Evolutionary conservation across 2,329 filamentous ascomycete genomes (phyloP).

Genomic region (Pezizomycotina sp.): DNA sequence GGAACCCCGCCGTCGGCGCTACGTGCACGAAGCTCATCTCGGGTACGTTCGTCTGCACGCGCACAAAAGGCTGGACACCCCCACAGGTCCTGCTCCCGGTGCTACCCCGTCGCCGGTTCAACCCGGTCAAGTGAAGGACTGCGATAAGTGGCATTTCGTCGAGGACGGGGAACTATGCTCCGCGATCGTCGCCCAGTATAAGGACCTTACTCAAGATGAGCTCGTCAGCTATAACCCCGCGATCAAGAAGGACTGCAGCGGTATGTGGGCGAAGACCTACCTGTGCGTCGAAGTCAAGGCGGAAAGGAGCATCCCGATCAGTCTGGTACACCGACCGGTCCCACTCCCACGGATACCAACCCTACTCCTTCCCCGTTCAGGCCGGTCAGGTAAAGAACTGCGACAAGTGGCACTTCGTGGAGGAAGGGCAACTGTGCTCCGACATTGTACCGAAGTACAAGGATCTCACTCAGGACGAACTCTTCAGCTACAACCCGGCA

Average conservation of each 20-base stretch:
- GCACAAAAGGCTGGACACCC: slow-evolving; percentile 3
- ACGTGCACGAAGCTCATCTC: neutral
- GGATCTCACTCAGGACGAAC: neutral
- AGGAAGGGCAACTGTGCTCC: slow-evolving; percentile 1
- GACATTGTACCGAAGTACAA: slow-evolving; percentile 10
- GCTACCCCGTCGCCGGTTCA: slow-evolving; percentile 7
- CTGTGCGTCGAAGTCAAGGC: too few species aligned
- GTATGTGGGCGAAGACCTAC: slow-evolving; percentile 7
- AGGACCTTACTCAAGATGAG: neutral
- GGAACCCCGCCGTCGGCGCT: slow-evolving; percentile 5
- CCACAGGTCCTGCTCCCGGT: neutral
- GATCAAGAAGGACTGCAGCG: slow-evolving; percentile 1
- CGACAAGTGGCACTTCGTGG: slow-evolving; percentile 5
- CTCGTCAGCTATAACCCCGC: slow-evolving; percentile 6
- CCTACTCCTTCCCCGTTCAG: slow-evolving; percentile 8
- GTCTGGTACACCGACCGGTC: too few species aligned
- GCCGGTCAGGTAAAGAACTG: slow-evolving; percentile 6
- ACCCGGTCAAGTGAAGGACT: slow-evolving; percentile 4
- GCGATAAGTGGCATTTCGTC: slow-evolving; percentile 6
- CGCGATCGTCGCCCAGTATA: slow-evolving; percentile 1
- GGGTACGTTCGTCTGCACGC: slow-evolving; percentile 4
- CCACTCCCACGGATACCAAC: too few species aligned
- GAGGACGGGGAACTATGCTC: slow-evolving; percentile 6
- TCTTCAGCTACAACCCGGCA: slow-evolving; percentile 7
- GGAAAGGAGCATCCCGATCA: too few species aligned